phyloP scores from a whole-genome alignment of 768 basidiomycete genomes.

The Phylloporus rhodoxanthus region DNA sequence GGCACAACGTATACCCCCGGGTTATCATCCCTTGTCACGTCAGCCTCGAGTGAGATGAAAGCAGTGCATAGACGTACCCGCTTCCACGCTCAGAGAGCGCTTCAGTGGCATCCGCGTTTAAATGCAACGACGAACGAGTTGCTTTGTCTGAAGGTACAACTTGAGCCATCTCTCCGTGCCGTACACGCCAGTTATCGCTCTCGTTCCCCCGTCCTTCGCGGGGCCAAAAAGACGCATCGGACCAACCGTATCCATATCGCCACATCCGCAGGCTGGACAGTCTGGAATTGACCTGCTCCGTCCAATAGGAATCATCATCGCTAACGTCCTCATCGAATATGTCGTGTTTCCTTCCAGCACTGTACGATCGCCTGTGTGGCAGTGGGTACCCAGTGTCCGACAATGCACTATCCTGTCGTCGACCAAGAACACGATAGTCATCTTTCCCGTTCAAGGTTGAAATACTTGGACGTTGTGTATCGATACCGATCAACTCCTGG shows the following conservation, averaged over 20 bases:
- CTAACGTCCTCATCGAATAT: background rate
- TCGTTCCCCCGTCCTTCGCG: slow-evolving; percentile 4
- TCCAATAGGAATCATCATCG: slow-evolving; percentile 9
- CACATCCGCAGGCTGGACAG: background rate
- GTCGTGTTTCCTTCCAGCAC: background rate
- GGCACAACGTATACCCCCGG: slow-evolving; percentile 15
- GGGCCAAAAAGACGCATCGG: background rate
- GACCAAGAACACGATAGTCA: background rate
- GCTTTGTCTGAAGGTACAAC: background rate
- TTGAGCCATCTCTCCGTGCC: background rate
- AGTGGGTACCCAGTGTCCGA: background rate
- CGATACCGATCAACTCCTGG: background rate
- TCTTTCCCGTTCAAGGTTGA: background rate
- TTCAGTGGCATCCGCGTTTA: background rate
- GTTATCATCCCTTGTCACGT: slow-evolving; percentile 1
- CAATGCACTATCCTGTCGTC: background rate
- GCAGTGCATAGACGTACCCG: background rate
- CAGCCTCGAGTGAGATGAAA: background rate
- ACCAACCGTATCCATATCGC: background rate
- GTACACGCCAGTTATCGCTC: slow-evolving; percentile 11
- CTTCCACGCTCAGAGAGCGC: background rate
- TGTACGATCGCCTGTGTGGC: background rate
- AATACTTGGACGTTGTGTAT: background rate
- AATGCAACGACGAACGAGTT: slow-evolving; percentile 3
- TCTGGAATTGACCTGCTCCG: slow-evolving; percentile 6